A percentile compares a stretch with the other conserved stretches of the same genome.
phyloP scores from a whole-genome alignment of 768 basidiomycete species.

The Tephrocybe sp. region DNA sequence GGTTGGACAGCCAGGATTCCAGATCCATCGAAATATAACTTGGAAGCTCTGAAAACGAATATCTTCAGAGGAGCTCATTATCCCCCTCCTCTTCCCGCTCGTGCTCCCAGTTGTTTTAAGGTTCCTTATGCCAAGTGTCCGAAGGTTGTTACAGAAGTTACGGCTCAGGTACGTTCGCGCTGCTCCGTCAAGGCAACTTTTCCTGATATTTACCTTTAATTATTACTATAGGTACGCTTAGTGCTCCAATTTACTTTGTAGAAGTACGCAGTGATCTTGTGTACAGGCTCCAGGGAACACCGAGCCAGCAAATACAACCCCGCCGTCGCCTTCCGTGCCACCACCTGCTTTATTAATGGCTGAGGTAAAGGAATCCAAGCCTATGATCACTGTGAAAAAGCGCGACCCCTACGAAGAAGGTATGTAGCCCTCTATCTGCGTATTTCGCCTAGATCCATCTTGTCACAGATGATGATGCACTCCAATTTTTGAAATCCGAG shows the following conservation, averaged over 20 bases:
- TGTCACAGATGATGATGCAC: constrained; percentile 12
- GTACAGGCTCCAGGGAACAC: too few relatives aligned
- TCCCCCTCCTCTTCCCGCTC: constrained; percentile 19
- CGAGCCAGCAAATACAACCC: background rate
- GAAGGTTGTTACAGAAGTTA: too few relatives aligned
- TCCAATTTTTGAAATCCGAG: background rate
- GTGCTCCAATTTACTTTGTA: background rate
- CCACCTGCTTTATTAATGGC: background rate
- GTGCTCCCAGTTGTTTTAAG: too few relatives aligned
- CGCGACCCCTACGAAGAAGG: constrained; percentile 20
- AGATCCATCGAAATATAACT: constrained; percentile 1
- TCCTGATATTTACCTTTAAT: background rate
- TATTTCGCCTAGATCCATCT: background rate
- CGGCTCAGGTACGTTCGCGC: too few relatives aligned
- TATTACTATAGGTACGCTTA: background rate
- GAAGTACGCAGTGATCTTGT: too few relatives aligned
- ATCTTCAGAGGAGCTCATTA: too few relatives aligned
- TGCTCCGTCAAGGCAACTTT: too few relatives aligned
- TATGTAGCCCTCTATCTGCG: background rate
- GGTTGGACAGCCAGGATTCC: constrained; percentile 17
- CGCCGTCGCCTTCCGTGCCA: background rate
- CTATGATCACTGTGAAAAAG: constrained; percentile 6
- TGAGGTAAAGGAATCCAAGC: constrained; percentile 2
- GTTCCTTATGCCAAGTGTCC: too few relatives aligned
- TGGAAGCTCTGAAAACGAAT: too few relatives aligned